Conservation (phyloP, 352 stramenopile genomes). For the Phytophthora multivora region DNA sequence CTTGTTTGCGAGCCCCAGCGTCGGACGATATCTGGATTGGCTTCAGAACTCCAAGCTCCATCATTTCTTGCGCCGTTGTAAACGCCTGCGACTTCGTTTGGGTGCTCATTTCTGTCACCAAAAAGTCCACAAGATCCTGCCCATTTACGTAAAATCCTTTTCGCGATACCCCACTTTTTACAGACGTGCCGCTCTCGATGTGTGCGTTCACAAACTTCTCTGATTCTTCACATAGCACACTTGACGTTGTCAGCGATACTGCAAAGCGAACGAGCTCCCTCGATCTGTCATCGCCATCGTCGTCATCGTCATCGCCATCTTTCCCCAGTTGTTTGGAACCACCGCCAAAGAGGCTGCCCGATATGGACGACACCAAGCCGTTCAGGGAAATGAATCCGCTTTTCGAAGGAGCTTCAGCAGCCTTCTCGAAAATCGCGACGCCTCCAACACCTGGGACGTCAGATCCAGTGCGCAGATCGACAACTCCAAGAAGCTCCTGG, state of each 20-base stretch:
- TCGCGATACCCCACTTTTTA: slow-evolving; percentile 39
- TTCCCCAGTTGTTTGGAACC: slow-evolving; percentile 54
- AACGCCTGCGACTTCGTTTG: slow-evolving; percentile 69
- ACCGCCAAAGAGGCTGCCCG: slow-evolving; percentile 72
- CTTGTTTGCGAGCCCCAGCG: slow-evolving; percentile 19
- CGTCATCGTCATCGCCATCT: slow-evolving; percentile 47
- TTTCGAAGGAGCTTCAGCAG: slow-evolving; percentile 50
- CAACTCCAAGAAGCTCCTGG: slow-evolving; percentile 83
- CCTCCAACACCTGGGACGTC: slow-evolving; percentile 73
- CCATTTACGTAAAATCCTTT: slow-evolving; percentile 85
- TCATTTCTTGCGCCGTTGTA: slow-evolving; percentile 75
- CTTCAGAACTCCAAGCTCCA: slow-evolving; percentile 73
- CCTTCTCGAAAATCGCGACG: slow-evolving; percentile 86
- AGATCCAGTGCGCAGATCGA: slow-evolving; percentile 73
- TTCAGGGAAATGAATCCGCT: slow-evolving; percentile 83
- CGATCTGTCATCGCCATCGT: slow-evolving; percentile 58
- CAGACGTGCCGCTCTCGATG: slow-evolving; percentile 33
- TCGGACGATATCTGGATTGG: slow-evolving; percentile 32
- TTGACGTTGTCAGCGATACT: slow-evolving; percentile 77
- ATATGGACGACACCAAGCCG: slow-evolving; percentile 82
- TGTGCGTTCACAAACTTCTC: slow-evolving; percentile 63
- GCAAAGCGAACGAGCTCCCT: slow-evolving; percentile 67
- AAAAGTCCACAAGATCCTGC: slow-evolving; percentile 74
- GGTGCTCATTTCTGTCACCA: slow-evolving; percentile 61
- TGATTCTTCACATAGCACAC: slow-evolving; percentile 59